Conservation (phyloP, 345 rosid species). For the Kandelia obovata region DNA sequence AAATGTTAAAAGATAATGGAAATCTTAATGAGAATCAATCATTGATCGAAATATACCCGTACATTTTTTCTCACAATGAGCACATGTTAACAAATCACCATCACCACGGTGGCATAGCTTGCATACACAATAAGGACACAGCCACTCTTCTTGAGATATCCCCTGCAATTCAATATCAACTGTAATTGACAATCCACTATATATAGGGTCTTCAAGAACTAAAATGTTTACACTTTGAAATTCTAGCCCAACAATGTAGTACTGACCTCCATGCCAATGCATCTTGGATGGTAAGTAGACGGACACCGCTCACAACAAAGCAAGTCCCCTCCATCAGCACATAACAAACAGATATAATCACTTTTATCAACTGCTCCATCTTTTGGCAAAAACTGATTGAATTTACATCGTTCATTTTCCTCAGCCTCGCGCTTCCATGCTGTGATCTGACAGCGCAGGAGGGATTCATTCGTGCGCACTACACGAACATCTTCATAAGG, state of each 20-base stretch:
- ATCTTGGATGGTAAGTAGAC: background rate
- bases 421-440: background rate
- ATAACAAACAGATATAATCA: background rate
- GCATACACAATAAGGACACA: constrained; percentile 2
- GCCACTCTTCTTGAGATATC: background rate
- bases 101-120: background rate
- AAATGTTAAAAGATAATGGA: background rate
- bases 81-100: background rate
- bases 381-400: background rate
- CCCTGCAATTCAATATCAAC: background rate
- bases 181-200: no score
- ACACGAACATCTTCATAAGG: constrained; percentile 13
- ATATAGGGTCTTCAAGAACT: no score
- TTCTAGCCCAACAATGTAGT: no score
- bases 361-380: background rate
- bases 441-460: background rate
- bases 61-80: background rate
- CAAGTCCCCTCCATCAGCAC: constrained; percentile 2
- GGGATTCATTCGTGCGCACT: background rate
- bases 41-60: background rate
- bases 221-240: no score
- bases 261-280: constrained; percentile 2
- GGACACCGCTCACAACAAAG: constrained; percentile 4
- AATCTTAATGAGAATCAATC: background rate
- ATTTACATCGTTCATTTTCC: background rate